Evolutionary conservation across 345 rosid genomes (phyloP), one percentile per base, ranked within the genome.

Genomic region (Arabis hirsuta): DNA sequence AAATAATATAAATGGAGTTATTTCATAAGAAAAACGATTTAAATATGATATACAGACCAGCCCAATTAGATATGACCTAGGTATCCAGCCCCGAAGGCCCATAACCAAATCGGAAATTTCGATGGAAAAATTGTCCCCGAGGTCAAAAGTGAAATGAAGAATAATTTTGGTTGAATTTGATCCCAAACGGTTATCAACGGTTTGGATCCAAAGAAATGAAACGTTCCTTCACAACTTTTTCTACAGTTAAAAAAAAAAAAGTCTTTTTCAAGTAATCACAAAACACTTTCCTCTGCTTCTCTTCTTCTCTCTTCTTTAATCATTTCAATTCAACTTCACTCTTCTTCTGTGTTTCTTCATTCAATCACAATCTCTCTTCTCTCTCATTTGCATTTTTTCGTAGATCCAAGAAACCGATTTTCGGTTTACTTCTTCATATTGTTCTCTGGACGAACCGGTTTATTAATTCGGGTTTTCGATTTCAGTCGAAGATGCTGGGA

Each of bases 401-500:
- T 53, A 1, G 41, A 76, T 14, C 36, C 13, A 27, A 16, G 1
- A 61, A 72, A 24, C 32, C 24, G 13, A 8, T 3, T 31, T 73
- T 38, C 42, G 44, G 6, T 29, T 29, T 29, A 20, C 55, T 41
- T 56, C 34, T 9, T 38, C 7, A 12, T 22, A 42, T 63, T 24
- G 2, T 38, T 45, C 38, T 48, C 14, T 55, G 6, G 3, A 44
- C 12, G 12, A 64, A 36, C 24, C 39, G 4, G 64, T 47, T 55
- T 46, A 55, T 1, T 22, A 22, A 22, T 32, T 14, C 4, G 1
- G 14, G 47, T 44, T 62, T 19, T 27, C 36, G 42, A 4, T 19
- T 55, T 48, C 10, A 27, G 71, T 71, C 44, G 19, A 80, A 69
- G 65, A 89, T 87, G 96, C 73, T 90, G 14, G 89, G 92, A 54